phyloP scores from a whole-genome alignment of 139 green algal species.

The Picochlorum sp. region DNA sequence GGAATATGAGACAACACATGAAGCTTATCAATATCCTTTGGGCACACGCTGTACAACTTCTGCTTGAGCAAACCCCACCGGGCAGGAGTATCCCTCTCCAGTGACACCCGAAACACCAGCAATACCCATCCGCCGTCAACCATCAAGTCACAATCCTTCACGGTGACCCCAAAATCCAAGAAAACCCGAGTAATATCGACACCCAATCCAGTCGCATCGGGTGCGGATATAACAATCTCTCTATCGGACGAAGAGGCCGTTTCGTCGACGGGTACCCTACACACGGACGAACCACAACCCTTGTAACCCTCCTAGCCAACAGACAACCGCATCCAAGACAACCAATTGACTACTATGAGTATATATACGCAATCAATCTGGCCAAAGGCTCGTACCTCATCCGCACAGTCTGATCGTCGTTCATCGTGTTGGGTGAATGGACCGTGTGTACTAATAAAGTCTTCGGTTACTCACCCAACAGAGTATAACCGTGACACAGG shows the following conservation, averaged over 20 bases:
- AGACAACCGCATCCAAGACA: no score
- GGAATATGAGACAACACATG: background rate
- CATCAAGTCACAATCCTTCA: conserved; percentile 38
- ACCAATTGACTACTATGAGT: no score
- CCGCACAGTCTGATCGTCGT: no score
- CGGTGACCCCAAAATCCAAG: conserved; percentile 48
- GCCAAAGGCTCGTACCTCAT: no score
- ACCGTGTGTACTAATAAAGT: no score
- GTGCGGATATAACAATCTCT: conserved; percentile 45
- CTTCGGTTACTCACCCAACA: no score
- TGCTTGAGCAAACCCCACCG: conserved; percentile 43
- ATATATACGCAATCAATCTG: no score
- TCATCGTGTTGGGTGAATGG: no score
- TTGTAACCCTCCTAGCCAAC: no score
- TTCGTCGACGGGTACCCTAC: no score
- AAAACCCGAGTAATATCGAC: conserved; percentile 38
- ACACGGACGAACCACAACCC: no score
- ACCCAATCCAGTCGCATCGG: conserved; percentile 40
- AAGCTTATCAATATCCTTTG: conserved; percentile 2
- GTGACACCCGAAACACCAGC: conserved; percentile 37
- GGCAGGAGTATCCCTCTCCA: conserved; percentile 19
- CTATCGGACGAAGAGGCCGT: conserved; percentile 1
- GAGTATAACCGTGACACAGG: no score
- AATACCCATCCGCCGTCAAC: conserved; percentile 54
- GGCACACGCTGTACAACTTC: conserved; percentile 8